Evolutionary conservation across 164 flowering plant species (phyloP).

Genomic region (Magnolia changhungtana): DNA sequence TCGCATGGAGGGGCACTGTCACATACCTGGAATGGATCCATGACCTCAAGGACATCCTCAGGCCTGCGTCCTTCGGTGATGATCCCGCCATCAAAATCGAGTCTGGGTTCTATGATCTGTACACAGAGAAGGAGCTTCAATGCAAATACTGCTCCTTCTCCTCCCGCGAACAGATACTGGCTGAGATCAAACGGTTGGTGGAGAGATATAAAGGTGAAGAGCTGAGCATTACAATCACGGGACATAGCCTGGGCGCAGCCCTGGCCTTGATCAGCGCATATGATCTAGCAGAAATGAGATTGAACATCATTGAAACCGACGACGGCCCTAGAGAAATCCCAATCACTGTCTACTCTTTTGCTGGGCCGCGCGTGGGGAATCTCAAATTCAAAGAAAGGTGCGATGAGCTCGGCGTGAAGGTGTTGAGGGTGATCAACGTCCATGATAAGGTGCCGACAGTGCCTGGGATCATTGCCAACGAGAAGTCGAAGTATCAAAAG

Average conservation of each 20-base stretch:
- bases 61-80: slow-evolving; percentile 39
- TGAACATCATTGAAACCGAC: slow-evolving; percentile 26
- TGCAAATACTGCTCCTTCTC: slow-evolving; percentile 55
- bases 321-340: slow-evolving; percentile 26
- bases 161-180: slow-evolving; percentile 62
- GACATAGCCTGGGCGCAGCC: slow-evolving; percentile 70
- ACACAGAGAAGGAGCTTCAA: slow-evolving; percentile 50
- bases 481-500: slow-evolving; percentile 48
- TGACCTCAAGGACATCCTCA: slow-evolving; percentile 66
- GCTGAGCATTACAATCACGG: slow-evolving; percentile 62
- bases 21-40: slow-evolving; percentile 72
- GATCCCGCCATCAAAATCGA: slow-evolving; percentile 61
- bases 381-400: slow-evolving; percentile 60
- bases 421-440: slow-evolving; percentile 55
- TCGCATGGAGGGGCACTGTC: slow-evolving; percentile 87
- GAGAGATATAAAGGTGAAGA: slow-evolving; percentile 47
- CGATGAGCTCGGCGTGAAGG: slow-evolving; percentile 64
- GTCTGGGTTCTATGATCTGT: slow-evolving; percentile 67
- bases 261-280: slow-evolving; percentile 62
- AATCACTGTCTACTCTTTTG: slow-evolving; percentile 56
- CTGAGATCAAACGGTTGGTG: slow-evolving; percentile 47
- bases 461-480: slow-evolving; percentile 73
- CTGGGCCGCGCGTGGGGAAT: slow-evolving; percentile 84
- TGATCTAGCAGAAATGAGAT: slow-evolving; percentile 60
- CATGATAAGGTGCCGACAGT: slow-evolving; percentile 74